Evolutionary conservation across 2,329 filamentous ascomycete species (phyloP), one percentile per base, ranked within the genome.

Genomic region (Fusarium sp.): DNA sequence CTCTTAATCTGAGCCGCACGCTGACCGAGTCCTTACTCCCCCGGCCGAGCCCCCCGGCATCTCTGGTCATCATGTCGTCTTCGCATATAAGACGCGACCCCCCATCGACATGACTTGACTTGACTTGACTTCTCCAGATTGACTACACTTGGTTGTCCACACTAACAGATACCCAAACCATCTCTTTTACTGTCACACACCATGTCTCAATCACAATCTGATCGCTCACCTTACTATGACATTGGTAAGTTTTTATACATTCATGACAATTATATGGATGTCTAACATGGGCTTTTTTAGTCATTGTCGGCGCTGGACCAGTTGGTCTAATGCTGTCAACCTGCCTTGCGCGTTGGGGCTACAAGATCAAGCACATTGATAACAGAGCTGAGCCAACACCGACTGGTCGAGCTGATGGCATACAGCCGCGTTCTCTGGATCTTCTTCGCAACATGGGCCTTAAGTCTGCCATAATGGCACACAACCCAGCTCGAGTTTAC

Each of bases 331-430:
- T 97, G 82, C 87, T 97, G 25, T 96, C 94, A 11, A 94, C 94
- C 30, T 95, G 92, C 78, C 87, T 98, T 67, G 92, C 93, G 65
- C 87, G 94, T 83, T 97, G 94, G 93, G 94, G 94, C 22, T 98
- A 97, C 85, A 94, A 90, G 80, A 93, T 98, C 80, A 97, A 95
- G 84, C 94, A 97, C 82, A 94, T 97, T 77, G 94, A 97, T 82
- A 97, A 97, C 81, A 88, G 94, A 63, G 85, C 93, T 4, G 92
- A 95, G 76, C 94, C 94, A 18, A 97, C 94, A 15, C 77, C 89
- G 4, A 97, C 94, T 22, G 94, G 94, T 56, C 92, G 94, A 70
- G 94, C 94, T 59, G 94, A 97, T 81, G 94, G 94, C 67, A 97
- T 98, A 62, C 94, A 97, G 82, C 94, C 94, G 40, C 90, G 94